These are phyloP conservation scores for Phytophthora aleatoria DNA, from an alignment of 352 stramenopile genomes.

Conservation along the genomic window DNA sequence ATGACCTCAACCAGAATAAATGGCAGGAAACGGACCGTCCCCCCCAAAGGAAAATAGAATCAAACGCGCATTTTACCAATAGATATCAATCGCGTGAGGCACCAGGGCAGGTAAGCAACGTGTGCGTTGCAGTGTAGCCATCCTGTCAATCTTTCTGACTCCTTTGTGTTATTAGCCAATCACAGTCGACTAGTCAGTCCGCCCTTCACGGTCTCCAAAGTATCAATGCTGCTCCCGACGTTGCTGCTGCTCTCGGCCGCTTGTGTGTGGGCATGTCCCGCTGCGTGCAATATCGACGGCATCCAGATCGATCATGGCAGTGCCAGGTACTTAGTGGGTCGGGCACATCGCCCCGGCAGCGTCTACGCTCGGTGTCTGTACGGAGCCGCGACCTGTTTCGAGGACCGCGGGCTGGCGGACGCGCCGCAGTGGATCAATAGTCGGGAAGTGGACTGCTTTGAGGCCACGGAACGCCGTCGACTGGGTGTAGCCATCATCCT, in stretches of 20 bases:
- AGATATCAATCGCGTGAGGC: too few species aligned
- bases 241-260: slow-evolving; percentile 23
- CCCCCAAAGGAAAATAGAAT: too few species aligned
- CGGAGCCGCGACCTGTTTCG: slow-evolving; percentile 55
- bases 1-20: too few species aligned
- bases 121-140: too few species aligned
- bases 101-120: too few species aligned
- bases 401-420: slow-evolving; percentile 69
- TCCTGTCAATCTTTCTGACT: slow-evolving; percentile 1
- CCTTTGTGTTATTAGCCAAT: slow-evolving; percentile 24
- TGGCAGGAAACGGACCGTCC: too few species aligned
- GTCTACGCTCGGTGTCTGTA: slow-evolving; percentile 58
- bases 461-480: slow-evolving; percentile 33
- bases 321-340: slow-evolving; percentile 57
- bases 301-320: slow-evolving; percentile 47
- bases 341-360: slow-evolving; percentile 48
- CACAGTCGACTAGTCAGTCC: slow-evolving; percentile 29
- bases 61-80: too few species aligned
- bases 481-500: slow-evolving; percentile 65
- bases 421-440: slow-evolving; percentile 50
- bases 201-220: slow-evolving; percentile 9
- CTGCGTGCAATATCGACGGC: slow-evolving; percentile 50
- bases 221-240: slow-evolving; percentile 12
- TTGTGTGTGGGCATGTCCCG: slow-evolving; percentile 12
- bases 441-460: slow-evolving; percentile 40